Base-by-base conservation (phyloP, 2,329 filamentous ascomycete species). In the Penicillium sp. region DNA sequence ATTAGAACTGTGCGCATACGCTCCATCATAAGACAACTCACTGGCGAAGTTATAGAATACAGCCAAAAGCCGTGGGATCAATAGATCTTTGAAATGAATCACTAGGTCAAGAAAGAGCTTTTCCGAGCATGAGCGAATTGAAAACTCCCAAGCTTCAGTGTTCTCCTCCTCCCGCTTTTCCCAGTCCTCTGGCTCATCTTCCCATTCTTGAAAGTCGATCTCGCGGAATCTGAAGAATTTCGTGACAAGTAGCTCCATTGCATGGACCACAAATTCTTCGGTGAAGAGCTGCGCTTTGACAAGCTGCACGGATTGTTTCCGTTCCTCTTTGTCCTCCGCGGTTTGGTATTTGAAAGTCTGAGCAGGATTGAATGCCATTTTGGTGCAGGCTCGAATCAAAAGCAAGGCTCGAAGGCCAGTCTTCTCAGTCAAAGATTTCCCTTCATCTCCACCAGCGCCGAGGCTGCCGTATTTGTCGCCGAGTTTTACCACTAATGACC, bases 151-250 rank as follows among this genome's bases (percentile, higher is more conserved):
- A 1, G 87, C 88, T 59, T 89, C 88, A 30, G 87, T 84, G 51
- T 88, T 82, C 52, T 86, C 87, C 62, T 95, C 89, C 73, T 96
- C 90, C 61, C 86, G 84, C 56, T 88, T 85, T 68, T 96, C 92
- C 91, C 93, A 99, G 46, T 95, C 90, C 67, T 99, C 89, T 0
- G 92, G 89, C 50, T 95, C 90, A 64, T 95, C 87, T 65, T 95
- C 87, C 93, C 93, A 99, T 50, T 89, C 87, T 54, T 89, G 84
- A 1, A 97, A 80, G 68, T 99, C 93, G 43, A 83, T 83, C 51
- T 87, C 81, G 29, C 89, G 83, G 68, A 97, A 93, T 31, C 93
- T 80, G 66, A 99, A 93, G 58, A 95, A 89, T 60, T 87, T 85
- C 1, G 87, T 89, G 43, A 99, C 88, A 48, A 95, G 83, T 11